Conservation (phyloP, 306 rosid species). For the Quercus gilva region DNA sequence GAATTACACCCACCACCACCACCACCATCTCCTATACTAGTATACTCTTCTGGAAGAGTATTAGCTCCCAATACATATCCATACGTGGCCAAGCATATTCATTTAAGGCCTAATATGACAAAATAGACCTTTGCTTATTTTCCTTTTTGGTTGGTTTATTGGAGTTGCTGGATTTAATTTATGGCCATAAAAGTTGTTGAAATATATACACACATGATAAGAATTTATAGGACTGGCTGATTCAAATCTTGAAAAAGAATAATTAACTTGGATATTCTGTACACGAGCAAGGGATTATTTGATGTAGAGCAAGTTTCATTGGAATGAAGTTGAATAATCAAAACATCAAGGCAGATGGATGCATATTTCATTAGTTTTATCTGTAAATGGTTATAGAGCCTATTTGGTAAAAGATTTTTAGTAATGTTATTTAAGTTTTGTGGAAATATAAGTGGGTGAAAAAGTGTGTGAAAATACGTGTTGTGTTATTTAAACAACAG, state of each 20-base stretch:
- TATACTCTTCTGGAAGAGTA: conserved; percentile 32
- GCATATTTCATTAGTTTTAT: no score
- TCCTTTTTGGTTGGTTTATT: no score
- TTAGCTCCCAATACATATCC: neutral
- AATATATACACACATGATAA: neutral
- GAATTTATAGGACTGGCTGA: neutral
- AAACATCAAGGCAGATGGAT: no score
- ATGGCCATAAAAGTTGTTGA: neutral
- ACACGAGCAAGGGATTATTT: neutral
- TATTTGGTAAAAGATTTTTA: no score
- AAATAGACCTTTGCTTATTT: neutral
- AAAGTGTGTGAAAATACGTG: no score
- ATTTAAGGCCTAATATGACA: neutral
- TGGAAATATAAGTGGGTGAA: accelerated
- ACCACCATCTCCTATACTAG: neutral
- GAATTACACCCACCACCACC: conserved; percentile 4
- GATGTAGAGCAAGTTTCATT: no score
- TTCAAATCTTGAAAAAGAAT: neutral
- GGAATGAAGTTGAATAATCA: no score
- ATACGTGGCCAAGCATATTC: no score
- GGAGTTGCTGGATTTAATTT: neutral
- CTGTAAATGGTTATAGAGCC: no score
- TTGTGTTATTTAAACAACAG: no score
- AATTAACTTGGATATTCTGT: neutral
- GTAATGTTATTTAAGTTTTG: no score